Evolutionary conservation across 306 rosid species (phyloP).

Genomic region (Vigna mungo): DNA sequence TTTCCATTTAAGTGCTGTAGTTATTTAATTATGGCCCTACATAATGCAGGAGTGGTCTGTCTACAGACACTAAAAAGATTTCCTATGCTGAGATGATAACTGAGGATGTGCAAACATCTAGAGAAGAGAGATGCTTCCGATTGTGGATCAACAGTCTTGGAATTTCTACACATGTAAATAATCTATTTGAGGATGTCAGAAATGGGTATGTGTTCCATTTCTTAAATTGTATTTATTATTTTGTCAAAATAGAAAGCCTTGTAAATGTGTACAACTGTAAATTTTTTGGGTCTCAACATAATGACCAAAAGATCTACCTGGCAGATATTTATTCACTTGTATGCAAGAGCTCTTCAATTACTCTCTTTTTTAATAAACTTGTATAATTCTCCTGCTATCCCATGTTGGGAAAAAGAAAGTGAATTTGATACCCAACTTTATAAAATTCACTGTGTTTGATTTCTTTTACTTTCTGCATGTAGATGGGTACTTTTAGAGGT

Average conservation of each 20-base stretch:
- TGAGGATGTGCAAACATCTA: conserved; percentile 86
- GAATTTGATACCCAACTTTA: background rate
- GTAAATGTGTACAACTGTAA: background rate
- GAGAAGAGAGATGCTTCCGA: conserved; percentile 97
- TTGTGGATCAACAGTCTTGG: conserved; percentile 97
- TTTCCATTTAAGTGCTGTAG: background rate
- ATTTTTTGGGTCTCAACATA: background rate
- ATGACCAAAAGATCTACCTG: conserved; percentile 5
- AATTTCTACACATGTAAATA: conserved; percentile 69
- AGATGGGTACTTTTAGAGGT: conserved; percentile 95
- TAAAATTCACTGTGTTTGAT: conserved; percentile 18
- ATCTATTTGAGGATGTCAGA: conserved; percentile 93
- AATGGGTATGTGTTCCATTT: conserved; percentile 70
- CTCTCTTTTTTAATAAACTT: background rate
- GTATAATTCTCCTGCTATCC: too few species aligned
- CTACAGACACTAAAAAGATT: conserved; percentile 75
- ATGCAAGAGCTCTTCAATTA: background rate
- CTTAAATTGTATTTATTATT: conserved; percentile 22
- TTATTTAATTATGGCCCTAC: conserved; percentile 40
- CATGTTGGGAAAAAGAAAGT: background rate
- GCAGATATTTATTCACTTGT: conserved; percentile 17
- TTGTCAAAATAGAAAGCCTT: conserved; percentile 21
- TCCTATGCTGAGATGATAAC: conserved; percentile 96
- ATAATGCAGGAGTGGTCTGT: conserved; percentile 83
- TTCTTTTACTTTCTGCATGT: conserved; percentile 35